Base-by-base conservation (phyloP, 495 filamentous ascomycete species). In the Neurospora tetraspora region DNA sequence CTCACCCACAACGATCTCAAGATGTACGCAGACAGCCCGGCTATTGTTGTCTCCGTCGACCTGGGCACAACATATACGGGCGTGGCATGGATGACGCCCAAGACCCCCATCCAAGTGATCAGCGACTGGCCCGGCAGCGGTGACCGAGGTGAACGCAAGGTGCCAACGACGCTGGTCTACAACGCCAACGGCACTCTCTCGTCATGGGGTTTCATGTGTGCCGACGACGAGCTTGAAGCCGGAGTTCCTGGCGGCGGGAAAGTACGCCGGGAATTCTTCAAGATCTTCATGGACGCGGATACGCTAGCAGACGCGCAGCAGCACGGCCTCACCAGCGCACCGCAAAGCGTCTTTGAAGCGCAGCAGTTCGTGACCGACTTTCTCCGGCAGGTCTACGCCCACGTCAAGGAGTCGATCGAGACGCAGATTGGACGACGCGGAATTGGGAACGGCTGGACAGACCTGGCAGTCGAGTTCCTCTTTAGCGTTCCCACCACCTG, bases 401-500 rank as follows among this genome's bases (percentile, higher is more conserved):
- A 90, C 74, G 78, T 89, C 9, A 82, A 85, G 23, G 73, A 85
- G 73, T 83, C 83, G 70, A 83, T 88, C 70, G 73, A 81, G 70
- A 71, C 82, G 70, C 74, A 81, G 70, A 79, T 76, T 5, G 81
- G 80, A 1, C 73, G 77, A 34, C 70, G 74, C 16, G 79, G 81
- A 40, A 74, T 83, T 23, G 80, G 82, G 16, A 8, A 7, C 53
- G 76, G 81, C 37, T 91, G 88, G 86, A 75, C 74, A 39, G 79
- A 81, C 70, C 78, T 84, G 47, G 82, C 77, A 5, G 85, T 91
- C 27, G 88, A 91, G 74, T 91, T 91, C 75, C 79, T 90, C 37
- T 91, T 91, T 77, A 89, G 86, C 72, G 88, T 91, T 5, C 90
- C 90, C 11, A 91, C 89, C 10, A 91, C 89, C 6, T 92, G 90